Evolutionary conservation across 768 basidiomycete genomes (phyloP), one percentile per base, ranked within the genome.

Genomic region (Chalciporus piperatus): DNA sequence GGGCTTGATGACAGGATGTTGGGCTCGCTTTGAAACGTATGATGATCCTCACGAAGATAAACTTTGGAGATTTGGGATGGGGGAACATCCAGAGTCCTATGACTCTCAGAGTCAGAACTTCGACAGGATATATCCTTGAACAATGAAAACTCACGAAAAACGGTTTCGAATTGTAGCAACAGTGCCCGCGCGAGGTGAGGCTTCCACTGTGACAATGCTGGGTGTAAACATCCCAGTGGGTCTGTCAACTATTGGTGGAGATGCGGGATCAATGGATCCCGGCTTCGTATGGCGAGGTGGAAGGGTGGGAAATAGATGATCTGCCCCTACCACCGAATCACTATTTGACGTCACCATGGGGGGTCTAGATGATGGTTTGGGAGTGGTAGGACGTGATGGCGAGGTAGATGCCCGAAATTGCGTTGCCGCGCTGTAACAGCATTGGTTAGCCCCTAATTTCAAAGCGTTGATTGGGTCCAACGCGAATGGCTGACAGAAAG

Each of bases 131-230:
- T 30, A 11, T 30, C 3, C 28, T 7, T 2, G 28, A 30, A 4
- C 13, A 9, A 5, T 38, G 4, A 14, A 50, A 9, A 59, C 62
- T 51, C 43, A 68, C 65, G 52, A 19, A 22, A 63, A 64, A 32
- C 72, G 71, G 52, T 55, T 71, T 33, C 74, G 72, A 32, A 76
- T 62, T 2, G 76, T 68, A 17, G 77, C 65, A 6, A 79, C 72
- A 17, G 66, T 68, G 16, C 63, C 45, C 40, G 35, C 12, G 11
- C 54, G 48, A 25, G 57, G 50, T 4, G 60, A 53, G 20, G 37
- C 22, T 38, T 55, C 54, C 11, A 47, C 6, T 3, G 42, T 12
- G 8, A 19, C 6, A 10, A 40, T 19, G 30, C 19, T 44, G 20
- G 45, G 42, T 3, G 42, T 35, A 5, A 30, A 20, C 0, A 6